These are phyloP conservation scores for Phytophthora uliginosa DNA, from an alignment of 352 stramenopile species.

Conservation along the genomic window DNA sequence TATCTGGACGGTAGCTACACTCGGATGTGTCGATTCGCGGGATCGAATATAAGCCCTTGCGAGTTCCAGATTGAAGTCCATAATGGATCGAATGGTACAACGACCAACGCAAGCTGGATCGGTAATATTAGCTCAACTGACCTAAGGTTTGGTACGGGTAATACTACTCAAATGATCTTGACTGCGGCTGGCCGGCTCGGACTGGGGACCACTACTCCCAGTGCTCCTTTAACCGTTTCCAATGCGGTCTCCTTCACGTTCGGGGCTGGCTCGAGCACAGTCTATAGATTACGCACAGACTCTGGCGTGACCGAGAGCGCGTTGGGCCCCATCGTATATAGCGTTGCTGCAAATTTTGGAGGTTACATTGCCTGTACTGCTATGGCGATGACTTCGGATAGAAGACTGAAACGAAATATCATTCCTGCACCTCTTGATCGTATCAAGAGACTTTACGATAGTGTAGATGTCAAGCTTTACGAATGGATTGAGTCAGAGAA, in stretches of 20 bases:
- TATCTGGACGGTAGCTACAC: constrained; percentile 19
- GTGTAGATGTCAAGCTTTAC: not conserved
- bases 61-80: constrained; percentile 8
- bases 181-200: not conserved
- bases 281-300: not conserved
- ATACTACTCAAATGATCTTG: constrained; percentile 3
- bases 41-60: constrained; percentile 19
- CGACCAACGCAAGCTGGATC: not conserved
- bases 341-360: not conserved
- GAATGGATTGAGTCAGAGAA: not conserved
- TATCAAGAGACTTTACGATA: not conserved
- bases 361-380: not conserved
- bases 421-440: not conserved
- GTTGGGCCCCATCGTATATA: not conserved
- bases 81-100: constrained; percentile 1
- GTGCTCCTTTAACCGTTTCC: not conserved
- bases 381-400: not conserved
- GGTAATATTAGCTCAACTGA: constrained; percentile 14
- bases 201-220: not conserved
- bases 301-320: not conserved
- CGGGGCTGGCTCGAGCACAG: no score
- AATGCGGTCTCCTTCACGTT: no score
- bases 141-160: constrained; percentile 5
- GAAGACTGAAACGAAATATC: not conserved
- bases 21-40: constrained; percentile 9